phyloP scores from a whole-genome alignment of 2,329 filamentous ascomycete species.

The Ploettnerulaceae sp. region DNA sequence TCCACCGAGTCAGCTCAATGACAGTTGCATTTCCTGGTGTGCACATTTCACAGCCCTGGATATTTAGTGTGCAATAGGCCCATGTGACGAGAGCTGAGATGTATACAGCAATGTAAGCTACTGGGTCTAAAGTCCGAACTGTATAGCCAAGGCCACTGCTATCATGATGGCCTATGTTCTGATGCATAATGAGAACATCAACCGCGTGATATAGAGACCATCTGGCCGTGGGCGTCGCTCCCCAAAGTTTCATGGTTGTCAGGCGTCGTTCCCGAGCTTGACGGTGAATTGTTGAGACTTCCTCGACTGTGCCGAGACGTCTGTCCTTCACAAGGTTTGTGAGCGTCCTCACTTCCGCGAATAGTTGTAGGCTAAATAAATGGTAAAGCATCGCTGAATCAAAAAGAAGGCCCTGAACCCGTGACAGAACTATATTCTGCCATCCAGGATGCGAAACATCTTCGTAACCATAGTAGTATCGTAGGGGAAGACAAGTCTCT shows the following conservation, averaged over 20 bases:
- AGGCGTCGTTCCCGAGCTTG: conserved; percentile 20
- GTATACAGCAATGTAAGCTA: conserved; percentile 34
- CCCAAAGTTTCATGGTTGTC: conserved; percentile 32
- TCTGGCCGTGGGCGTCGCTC: conserved; percentile 30
- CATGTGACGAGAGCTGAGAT: conserved; percentile 35
- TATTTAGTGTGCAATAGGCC: conserved; percentile 35
- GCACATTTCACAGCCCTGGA: conserved; percentile 31
- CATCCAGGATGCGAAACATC: conserved; percentile 17
- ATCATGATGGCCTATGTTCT: conserved; percentile 4
- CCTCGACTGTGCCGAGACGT: conserved; percentile 16
- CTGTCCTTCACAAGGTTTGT: conserved; percentile 29
- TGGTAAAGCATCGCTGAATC: conserved; percentile 37
- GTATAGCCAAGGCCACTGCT: neutral
- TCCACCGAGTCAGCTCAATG: conserved; percentile 30
- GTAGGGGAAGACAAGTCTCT: conserved; percentile 13
- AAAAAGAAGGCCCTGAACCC: conserved; percentile 33
- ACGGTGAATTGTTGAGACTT: conserved; percentile 19
- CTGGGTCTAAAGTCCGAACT: conserved; percentile 30
- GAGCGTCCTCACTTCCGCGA: conserved; percentile 35
- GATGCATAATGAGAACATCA: conserved; percentile 29
- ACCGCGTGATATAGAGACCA: conserved; percentile 35
- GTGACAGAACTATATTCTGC: conserved; percentile 17
- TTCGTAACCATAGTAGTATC: conserved; percentile 28
- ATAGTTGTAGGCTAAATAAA: conserved; percentile 36
- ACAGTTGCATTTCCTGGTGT: conserved; percentile 10